Evolutionary conservation across 805 yeast genomes (phyloP).

Genomic region (Saccharomycopsis capsularis): DNA sequence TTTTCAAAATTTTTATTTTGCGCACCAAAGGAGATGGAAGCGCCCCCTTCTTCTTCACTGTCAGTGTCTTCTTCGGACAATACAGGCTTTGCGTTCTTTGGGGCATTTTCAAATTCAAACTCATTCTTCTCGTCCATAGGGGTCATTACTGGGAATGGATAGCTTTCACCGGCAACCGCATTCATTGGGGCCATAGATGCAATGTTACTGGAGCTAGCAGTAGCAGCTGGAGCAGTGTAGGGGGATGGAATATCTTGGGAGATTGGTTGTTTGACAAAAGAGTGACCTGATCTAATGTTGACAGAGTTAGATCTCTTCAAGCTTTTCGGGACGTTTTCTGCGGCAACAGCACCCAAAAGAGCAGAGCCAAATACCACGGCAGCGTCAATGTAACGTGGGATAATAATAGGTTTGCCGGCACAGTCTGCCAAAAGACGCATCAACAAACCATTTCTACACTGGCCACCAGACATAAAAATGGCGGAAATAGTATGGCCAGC

Average conservation of each 20-base stretch:
- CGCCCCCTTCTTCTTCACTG: conserved; percentile 43
- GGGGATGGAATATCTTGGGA: conserved; percentile 1
- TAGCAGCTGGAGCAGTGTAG: conserved; percentile 30
- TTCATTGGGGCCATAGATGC: conserved; percentile 31
- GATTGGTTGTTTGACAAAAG: conserved; percentile 6
- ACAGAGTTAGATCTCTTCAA: conserved; percentile 26
- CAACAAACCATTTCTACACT: conserved; percentile 83
- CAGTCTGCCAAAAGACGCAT: conserved; percentile 90
- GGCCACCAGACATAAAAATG: conserved; percentile 93
- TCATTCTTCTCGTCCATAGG: conserved; percentile 32
- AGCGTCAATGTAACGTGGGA: conserved; percentile 92
- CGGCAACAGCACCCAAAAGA: conserved; percentile 89
- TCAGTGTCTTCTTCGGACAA: conserved; percentile 29
- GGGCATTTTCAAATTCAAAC: conserved; percentile 27
- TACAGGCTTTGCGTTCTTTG: conserved; percentile 15
- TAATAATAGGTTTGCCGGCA: conserved; percentile 83
- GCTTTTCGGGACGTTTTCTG: conserved; percentile 47
- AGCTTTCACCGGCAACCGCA: conserved; percentile 29
- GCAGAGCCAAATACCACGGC: conserved; percentile 98
- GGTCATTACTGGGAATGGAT: conserved; percentile 44
- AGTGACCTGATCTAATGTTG: conserved; percentile 13
- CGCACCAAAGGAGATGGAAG: conserved; percentile 53
- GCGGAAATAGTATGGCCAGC: conserved; percentile 72
- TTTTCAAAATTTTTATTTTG: conserved; percentile 45
- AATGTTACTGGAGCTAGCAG: conserved; percentile 56